Percentiles rank a stretch among this genome's conserved stretches.
Evolutionary conservation across 2,329 filamentous ascomycete genomes (phyloP).

Genomic region (Trichoderma arundinaceum): DNA sequence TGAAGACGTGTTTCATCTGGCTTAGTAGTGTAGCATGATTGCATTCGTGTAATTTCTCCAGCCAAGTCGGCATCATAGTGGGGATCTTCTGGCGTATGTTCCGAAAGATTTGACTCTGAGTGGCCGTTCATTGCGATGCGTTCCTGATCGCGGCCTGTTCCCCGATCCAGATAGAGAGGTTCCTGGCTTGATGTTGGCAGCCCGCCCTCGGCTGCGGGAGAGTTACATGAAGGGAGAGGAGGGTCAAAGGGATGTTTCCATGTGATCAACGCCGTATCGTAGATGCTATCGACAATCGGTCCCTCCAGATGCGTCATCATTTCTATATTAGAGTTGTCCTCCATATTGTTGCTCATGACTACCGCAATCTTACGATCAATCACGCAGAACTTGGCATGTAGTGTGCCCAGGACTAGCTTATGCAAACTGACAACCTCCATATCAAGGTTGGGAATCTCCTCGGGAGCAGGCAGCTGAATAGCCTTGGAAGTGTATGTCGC

Average conservation of each 20-base stretch:
- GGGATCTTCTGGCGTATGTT: constrained; percentile 63
- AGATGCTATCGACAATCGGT: constrained; percentile 75
- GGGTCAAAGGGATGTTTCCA: constrained; percentile 65
- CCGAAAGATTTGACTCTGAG: constrained; percentile 45
- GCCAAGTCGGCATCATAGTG: constrained; percentile 69
- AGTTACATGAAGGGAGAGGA: constrained; percentile 27
- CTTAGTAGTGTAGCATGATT: constrained; percentile 59
- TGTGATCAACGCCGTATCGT: constrained; percentile 74
- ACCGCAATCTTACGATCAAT: constrained; percentile 74
- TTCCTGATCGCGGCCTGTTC: not conserved
- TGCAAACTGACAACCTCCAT: constrained; percentile 77
- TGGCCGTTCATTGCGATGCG: not conserved
- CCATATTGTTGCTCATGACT: constrained; percentile 79
- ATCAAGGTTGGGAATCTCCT: constrained; percentile 74
- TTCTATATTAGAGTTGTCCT: constrained; percentile 79
- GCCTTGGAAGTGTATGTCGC: constrained; percentile 62
- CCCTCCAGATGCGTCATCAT: constrained; percentile 81
- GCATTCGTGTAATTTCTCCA: constrained; percentile 66
- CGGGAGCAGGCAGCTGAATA: constrained; percentile 64
- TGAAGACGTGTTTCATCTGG: constrained; percentile 59
- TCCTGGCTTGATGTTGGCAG: constrained; percentile 16
- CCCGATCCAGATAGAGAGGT: constrained; percentile 7
- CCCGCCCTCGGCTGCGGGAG: constrained; percentile 17
- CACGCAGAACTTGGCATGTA: constrained; percentile 79
- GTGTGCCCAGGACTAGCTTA: constrained; percentile 71